phyloP scores from a whole-genome alignment of 2,329 filamentous ascomycete species.

The Fusarium anthophilum region DNA sequence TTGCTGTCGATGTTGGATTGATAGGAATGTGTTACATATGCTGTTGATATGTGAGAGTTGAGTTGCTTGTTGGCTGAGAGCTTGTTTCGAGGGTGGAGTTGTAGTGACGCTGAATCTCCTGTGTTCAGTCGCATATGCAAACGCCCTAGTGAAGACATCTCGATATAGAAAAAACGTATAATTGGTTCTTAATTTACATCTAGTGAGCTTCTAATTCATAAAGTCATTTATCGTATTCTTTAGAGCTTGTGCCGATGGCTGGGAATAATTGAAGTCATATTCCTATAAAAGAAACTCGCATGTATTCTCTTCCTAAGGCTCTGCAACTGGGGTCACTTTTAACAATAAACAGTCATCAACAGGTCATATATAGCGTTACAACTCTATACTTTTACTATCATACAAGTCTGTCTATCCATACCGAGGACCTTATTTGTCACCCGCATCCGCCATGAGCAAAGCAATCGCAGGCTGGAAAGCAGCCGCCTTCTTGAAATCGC shows the following conservation, averaged over 20 bases:
- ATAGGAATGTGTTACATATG: background rate
- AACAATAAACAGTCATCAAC: background rate
- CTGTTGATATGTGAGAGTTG: too few species aligned
- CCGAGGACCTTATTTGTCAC: conserved; percentile 15
- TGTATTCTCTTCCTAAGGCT: too few species aligned
- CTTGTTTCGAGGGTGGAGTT: background rate
- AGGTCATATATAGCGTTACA: background rate
- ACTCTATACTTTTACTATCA: background rate
- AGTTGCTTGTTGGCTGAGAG: too few species aligned
- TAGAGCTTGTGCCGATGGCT: background rate
- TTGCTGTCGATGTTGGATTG: background rate
- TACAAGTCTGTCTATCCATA: background rate
- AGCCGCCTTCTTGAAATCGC: conserved; percentile 74
- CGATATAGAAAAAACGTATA: background rate
- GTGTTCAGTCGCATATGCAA: background rate
- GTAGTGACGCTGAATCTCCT: background rate
- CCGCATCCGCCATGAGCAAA: conserved; percentile 26
- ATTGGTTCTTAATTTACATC: background rate
- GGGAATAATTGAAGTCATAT: background rate
- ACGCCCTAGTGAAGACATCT: background rate
- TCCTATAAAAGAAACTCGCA: background rate
- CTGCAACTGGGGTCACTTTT: too few species aligned
- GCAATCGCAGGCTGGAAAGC: conserved; percentile 40
- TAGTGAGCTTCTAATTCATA: background rate
- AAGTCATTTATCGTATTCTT: background rate